Base-by-base conservation (phyloP, 2,329 filamentous ascomycete genomes). In the Fusarium annulatum region DNA sequence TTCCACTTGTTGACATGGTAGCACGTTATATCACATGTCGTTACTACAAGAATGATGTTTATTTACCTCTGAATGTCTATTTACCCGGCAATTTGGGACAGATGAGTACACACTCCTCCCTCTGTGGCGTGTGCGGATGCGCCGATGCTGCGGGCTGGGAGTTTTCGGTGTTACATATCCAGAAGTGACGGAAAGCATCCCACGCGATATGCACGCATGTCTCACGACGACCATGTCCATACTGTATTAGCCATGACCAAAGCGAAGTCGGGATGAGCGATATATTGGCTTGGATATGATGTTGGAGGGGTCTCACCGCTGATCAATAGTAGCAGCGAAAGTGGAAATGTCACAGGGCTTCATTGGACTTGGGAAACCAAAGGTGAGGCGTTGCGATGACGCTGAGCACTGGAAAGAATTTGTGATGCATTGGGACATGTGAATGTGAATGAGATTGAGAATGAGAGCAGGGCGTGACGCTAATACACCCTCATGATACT, bases 191-290 rank as follows among this genome's bases (percentile, higher is more conserved):
- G 16, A 55, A 63, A 73, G 38, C 41, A 67, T 73, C 30, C 61
- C 66, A 73, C 53, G 57, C 61, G 52, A 48, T 38, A 56, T 56
- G 56, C 34, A 33, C 38, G 51, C 36, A 53, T 73, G 57, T 71
- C 70, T 71, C 56, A 56, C 43, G 48, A 73, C 48, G 38, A 43
- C 34, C 38, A 55, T 23, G 34, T n/a, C 41, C 9, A 39, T 55
- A 21, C 48, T 46, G n/a, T 41, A 56, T 34, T 19, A 34, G 34
- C 34, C 42, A 43, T 43, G 28, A 19, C 30, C 23, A 30, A 48
- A 53, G 61, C 52, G 56, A 69, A 61, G 18, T 43, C 61, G 39
- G 46, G 43, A 45, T 56, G 59, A 61, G 45, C 41, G 41, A 65
- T 73, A 56, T 45, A 61, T 41, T 19, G 28, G 53, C 53, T 49